phyloP scores from a whole-genome alignment of 73 alveolate species.

The Stentor coeruleus region DNA sequence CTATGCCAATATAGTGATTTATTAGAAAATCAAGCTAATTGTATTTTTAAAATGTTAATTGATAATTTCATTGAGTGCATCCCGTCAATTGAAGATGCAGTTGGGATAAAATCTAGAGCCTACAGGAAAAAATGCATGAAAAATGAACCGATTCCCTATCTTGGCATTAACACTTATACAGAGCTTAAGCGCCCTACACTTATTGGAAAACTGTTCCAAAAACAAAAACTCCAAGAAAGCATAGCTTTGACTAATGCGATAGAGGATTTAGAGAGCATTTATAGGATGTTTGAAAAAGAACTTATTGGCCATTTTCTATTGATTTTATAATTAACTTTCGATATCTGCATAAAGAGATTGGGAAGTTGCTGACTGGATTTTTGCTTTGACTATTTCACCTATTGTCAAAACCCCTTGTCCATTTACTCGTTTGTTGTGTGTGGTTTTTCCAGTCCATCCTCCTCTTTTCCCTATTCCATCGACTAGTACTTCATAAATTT shows the following conservation, averaged over 20 bases:
- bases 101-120: background rate
- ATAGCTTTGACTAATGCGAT: background rate
- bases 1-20: background rate
- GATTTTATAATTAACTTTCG: no score
- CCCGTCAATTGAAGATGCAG: background rate
- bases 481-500: slow-evolving; percentile 34
- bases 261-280: background rate
- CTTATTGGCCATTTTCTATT: background rate
- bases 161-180: no score
- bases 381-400: background rate
- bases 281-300: background rate
- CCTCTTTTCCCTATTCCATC: slow-evolving; percentile 41
- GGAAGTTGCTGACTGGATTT: background rate
- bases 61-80: background rate
- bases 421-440: slow-evolving; percentile 24
- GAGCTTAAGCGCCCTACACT: background rate
- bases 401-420: background rate
- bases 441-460: slow-evolving; percentile 52
- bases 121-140: background rate
- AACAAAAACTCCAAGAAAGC: no score
- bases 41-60: no score
- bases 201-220: background rate
- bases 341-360: background rate
- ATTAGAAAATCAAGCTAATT: background rate
- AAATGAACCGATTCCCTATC: background rate